Evolutionary conservation across 169 alveolate genomes (phyloP).

Genomic region (Babesia sp.): DNA sequence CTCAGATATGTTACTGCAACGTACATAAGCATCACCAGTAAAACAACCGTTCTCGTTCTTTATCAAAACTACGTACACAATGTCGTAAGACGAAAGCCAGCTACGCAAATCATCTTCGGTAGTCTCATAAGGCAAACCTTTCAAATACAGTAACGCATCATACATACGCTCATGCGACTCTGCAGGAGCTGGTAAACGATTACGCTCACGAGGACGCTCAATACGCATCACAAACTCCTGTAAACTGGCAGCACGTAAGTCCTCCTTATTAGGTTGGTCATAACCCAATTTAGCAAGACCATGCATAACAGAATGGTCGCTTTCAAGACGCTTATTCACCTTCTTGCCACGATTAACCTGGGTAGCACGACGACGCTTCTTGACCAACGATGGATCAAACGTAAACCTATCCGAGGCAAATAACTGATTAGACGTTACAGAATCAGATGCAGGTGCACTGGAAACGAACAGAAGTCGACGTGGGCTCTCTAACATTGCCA

Average conservation of each 20-base stretch:
- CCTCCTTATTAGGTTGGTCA: constrained; percentile 22
- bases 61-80: constrained; percentile 41
- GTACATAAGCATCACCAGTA: constrained; percentile 71
- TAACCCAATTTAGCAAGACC: constrained; percentile 11
- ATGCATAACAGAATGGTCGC: constrained; percentile 18
- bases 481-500: background rate
- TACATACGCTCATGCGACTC: constrained; percentile 37
- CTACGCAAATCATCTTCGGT: constrained; percentile 36
- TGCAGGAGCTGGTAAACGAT: constrained; percentile 48
- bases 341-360: background rate
- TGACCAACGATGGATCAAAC: constrained; percentile 25
- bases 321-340: background rate
- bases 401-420: background rate
- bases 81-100: constrained; percentile 52
- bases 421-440: background rate
- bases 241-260: constrained; percentile 20
- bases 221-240: constrained; percentile 40
- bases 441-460: background rate
- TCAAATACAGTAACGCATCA: constrained; percentile 54
- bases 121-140: constrained; percentile 58
- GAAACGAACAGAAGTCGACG: background rate
- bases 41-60: constrained; percentile 60
- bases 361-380: constrained; percentile 13
- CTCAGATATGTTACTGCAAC: constrained; percentile 39
- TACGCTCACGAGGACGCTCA: constrained; percentile 35